Base-by-base conservation (phyloP, 441 rosid genomes). In the Populus hybrid region DNA sequence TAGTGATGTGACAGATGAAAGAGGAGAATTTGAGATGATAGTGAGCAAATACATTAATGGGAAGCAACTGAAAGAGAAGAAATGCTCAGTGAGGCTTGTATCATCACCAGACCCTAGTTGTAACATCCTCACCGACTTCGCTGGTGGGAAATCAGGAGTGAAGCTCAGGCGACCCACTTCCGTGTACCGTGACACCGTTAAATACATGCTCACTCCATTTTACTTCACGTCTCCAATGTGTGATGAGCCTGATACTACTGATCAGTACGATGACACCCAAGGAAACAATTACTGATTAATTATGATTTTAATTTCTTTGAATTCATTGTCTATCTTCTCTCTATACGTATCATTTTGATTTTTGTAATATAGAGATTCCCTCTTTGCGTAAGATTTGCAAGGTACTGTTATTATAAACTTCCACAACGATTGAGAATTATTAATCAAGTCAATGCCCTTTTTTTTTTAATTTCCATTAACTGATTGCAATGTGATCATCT, bases 151-250 rank as follows among this genome's bases (percentile, higher is more conserved):
- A 79, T 75, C 81, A 0, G 98, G 98, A 24, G 88, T 89, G 8
- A 86, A 87, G 67, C 92, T 95, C 24, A 32, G 65, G 65, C 77
- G 73, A 67, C 97, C 97, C 0, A 65, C 82, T 14, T 74, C 38
- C 12, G 72, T 89, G 12, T 93, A 86, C 35, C 84, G 87, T 35
- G 89, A 91, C 74, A 54, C 78, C 38, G 80, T 88, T n/a, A 83
- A 84, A 74, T 92, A 84, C 57, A 40, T 76, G 21, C 76, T 89
- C 8, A 84, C 83, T 0, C 89, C 91, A 7, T 87, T 95, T 74
- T 95, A 83, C 79, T 91, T 84, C 81, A 95, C 95, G 6, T 79
- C 83, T 65, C 93, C 93, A 1, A 89, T 90, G 93, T 95, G 97
- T 76, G 90, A 89, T 38, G 84, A 86, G 34, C 95, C 97, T 26